These are phyloP conservation scores for Linum usitatissimum DNA, from an alignment of 345 rosid species.

Conservation along the genomic window DNA sequence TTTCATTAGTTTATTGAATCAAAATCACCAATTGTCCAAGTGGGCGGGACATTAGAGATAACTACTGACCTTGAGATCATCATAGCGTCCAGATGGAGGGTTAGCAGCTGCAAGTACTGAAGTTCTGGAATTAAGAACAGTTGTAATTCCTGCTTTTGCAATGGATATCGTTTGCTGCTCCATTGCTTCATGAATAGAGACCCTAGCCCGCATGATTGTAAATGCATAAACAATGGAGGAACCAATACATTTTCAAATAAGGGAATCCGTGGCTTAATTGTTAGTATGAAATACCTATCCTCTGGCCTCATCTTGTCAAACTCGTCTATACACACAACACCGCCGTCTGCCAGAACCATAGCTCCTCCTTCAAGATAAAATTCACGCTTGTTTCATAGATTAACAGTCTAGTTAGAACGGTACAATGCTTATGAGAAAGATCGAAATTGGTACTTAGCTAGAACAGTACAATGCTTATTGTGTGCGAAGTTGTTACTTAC, in stretches of 20 bases:
- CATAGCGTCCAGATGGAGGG: slow-evolving; percentile 96
- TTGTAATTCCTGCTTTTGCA: slow-evolving; percentile 98
- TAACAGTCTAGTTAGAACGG: slow-evolving; percentile 15
- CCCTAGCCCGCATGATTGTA: slow-evolving; percentile 33
- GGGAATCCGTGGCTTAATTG: neutral
- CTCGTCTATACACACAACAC: slow-evolving; percentile 95
- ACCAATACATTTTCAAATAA: neutral
- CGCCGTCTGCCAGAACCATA: slow-evolving; percentile 98
- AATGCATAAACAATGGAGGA: slow-evolving; percentile 6
- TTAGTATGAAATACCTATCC: slow-evolving; percentile 50
- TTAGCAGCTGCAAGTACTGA: slow-evolving; percentile 98
- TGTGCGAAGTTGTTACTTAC: slow-evolving; percentile 32
- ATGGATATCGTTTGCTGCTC: slow-evolving; percentile 98
- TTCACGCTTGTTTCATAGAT: slow-evolving; percentile 51
- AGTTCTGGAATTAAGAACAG: slow-evolving; percentile 93
- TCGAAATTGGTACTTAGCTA: too few species aligned
- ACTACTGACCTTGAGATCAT: slow-evolving; percentile 77
- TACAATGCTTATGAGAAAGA: neutral
- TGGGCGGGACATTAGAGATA: neutral
- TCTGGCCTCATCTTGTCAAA: slow-evolving; percentile 99
- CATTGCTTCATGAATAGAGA: slow-evolving; percentile 99
- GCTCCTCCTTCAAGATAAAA: slow-evolving; percentile 99
- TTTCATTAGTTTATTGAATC: slow-evolving; percentile 10
- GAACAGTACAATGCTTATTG: neutral
- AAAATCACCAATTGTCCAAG: neutral